Percentiles rank a stretch among this genome's conserved stretches.
phyloP scores from a whole-genome alignment of 176 grass and related monocot species.

The Tillandsia fasciculata region DNA sequence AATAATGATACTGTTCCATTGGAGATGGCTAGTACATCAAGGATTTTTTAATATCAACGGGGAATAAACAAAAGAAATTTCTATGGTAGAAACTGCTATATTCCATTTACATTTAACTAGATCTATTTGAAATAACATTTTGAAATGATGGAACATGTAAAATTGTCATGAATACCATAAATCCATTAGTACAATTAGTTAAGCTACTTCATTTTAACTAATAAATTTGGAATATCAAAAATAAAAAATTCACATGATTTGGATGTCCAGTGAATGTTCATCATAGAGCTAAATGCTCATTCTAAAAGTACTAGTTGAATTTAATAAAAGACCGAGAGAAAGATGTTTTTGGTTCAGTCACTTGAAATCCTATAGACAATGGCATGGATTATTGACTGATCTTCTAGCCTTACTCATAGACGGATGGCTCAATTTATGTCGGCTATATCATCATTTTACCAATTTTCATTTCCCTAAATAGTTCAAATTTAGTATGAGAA shows the following conservation, averaged over 20 bases:
- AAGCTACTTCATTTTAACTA: no score
- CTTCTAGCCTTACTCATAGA: background rate
- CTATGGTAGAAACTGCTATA: no score
- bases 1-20: no score
- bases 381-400: background rate
- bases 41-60: no score
- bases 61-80: no score
- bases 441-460: background rate
- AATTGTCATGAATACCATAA: no score
- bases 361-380: background rate
- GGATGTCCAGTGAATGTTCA: background rate
- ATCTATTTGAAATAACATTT: no score
- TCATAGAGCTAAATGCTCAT: background rate
- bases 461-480: background rate
- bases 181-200: no score
- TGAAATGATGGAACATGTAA: no score
- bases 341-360: background rate
- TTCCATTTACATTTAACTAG: no score
- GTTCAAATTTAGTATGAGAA: background rate
- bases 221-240: background rate
- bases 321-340: background rate
- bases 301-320: background rate
- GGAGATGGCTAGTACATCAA: no score
- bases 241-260: conserved; percentile 7
- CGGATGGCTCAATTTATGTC: background rate